Base-by-base conservation (phyloP, 2,329 filamentous ascomycete genomes). In the Cladosporium colombiae region DNA sequence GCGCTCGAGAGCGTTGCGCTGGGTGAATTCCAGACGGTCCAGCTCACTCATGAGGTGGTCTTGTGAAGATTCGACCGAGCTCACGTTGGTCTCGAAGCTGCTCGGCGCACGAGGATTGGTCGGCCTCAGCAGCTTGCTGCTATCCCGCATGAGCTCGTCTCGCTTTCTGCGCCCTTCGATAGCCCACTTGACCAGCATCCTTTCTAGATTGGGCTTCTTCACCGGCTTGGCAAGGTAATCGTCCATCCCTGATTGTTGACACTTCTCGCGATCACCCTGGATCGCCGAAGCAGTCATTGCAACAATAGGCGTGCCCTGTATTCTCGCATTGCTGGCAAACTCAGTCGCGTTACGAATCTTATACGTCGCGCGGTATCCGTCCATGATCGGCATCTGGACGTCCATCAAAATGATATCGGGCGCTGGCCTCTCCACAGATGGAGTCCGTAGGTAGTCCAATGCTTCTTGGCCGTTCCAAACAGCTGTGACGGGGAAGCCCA, bases 241-340 rank as follows among this genome's bases (percentile, higher is more conserved):
- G 70, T 92, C 89, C 90, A 92, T 92, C 35, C 90, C 90, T 10
- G 89, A 88, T 67, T 83, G 84, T 67, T 86, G 85, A 73, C 90
- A 92, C 74, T 91, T 92, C 74, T 92, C 90, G 58, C 85, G 82
- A 72, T 93, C 90, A 5, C 90, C 90, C 73, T 91, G 89, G 49
- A 92, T 92, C 0, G 90, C 90, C 4, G 88, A 91, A 5, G 90
- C 91, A 0, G 90, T 93, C 89, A 93, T 91, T n/a, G 90, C 90
- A 44, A 93, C 88, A 60, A 93, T 91, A 0, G 90, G 90, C 5
- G 91, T 88, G 52, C 88, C 81, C 64, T 83, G 81, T 4, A 86
- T 75, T 21, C 78, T 77, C 1, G 87, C 81, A 62, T 85, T 83
- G 2, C 80, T 72, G 49, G 84, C 87, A 77, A 90, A 92, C 0